Percentiles rank a stretch among this genome's conserved stretches.
These are phyloP conservation scores for Tulasnella sp. DNA, from an alignment of 768 basidiomycete species.

Conservation along the genomic window DNA sequence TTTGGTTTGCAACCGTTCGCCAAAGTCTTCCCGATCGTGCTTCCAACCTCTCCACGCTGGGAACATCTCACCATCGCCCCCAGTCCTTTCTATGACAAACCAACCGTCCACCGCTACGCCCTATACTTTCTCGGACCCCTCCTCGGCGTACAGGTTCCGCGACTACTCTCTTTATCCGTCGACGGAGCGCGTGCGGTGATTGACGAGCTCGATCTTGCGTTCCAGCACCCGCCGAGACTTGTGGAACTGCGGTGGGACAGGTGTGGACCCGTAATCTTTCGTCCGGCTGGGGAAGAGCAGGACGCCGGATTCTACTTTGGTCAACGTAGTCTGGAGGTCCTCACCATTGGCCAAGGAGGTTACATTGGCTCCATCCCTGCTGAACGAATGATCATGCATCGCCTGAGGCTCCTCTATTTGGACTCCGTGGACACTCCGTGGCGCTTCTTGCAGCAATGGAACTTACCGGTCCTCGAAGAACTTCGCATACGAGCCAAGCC, in stretches of 20 bases:
- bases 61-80: not conserved
- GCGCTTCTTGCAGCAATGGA: not conserved
- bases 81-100: not conserved
- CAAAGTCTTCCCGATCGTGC: not conserved
- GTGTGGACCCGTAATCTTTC: not conserved
- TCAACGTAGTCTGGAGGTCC: not conserved
- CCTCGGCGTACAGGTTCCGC: not conserved
- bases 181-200: not conserved
- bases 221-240: not conserved
- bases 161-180: not conserved
- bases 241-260: not conserved
- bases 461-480: not conserved
- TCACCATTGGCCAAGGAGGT: not conserved
- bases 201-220: not conserved
- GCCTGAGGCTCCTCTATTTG: not conserved
- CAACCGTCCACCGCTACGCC: not conserved
- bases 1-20: not conserved
- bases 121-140: not conserved
- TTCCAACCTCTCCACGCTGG: not conserved
- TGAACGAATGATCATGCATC: not conserved
- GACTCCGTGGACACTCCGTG: not conserved
- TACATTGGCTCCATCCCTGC: not conserved
- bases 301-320: not conserved
- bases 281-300: not conserved
- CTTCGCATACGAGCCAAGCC: not conserved